phyloP scores from a whole-genome alignment of 2,329 filamentous ascomycete species.

The Fusarium tricinctum region DNA sequence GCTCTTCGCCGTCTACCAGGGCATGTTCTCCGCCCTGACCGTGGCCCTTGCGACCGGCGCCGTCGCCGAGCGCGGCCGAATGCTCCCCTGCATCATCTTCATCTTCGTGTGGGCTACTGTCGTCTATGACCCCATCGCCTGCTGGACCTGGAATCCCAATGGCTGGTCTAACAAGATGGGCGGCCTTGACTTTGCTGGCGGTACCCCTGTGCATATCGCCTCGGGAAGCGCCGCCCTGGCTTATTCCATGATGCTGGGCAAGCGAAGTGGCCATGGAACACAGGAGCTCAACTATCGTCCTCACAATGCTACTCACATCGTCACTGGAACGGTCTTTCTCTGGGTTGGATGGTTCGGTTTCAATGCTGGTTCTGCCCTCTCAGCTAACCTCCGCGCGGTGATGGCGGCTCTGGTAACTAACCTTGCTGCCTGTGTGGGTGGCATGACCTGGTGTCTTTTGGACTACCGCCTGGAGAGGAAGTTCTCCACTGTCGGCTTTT shows the following conservation, averaged over 20 bases:
- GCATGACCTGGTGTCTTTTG: conserved; percentile 89
- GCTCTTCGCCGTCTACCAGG: conserved; percentile 87
- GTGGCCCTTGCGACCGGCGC: conserved; percentile 88
- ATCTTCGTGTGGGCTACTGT: conserved; percentile 94
- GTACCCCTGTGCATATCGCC: conserved; percentile 90
- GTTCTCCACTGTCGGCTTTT: conserved; percentile 95
- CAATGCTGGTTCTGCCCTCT: conserved; percentile 87
- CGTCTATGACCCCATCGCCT: conserved; percentile 93
- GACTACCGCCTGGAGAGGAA: conserved; percentile 91
- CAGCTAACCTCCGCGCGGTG: conserved; percentile 85
- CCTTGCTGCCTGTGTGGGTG: conserved; percentile 84
- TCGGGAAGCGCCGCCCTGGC: conserved; percentile 87
- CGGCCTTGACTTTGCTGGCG: conserved; percentile 89
- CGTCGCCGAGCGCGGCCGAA: conserved; percentile 87
- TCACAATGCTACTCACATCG: conserved; percentile 93
- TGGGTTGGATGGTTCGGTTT: conserved; percentile 98
- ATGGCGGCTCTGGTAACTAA: conserved; percentile 92
- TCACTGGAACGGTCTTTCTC: conserved; percentile 91
- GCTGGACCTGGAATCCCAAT: conserved; percentile 91
- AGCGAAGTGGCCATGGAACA: conserved; percentile 85
- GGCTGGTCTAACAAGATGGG: conserved; percentile 87
- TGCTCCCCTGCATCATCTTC: conserved; percentile 90
- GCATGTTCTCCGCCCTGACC: conserved; percentile 89
- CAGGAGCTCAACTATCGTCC: conserved; percentile 92
- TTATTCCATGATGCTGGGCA: conserved; percentile 92